Percentiles rank a stretch among this genome's conserved stretches.
Conservation (phyloP, 768 basidiomycete genomes). For the Termitomyces sp. region DNA sequence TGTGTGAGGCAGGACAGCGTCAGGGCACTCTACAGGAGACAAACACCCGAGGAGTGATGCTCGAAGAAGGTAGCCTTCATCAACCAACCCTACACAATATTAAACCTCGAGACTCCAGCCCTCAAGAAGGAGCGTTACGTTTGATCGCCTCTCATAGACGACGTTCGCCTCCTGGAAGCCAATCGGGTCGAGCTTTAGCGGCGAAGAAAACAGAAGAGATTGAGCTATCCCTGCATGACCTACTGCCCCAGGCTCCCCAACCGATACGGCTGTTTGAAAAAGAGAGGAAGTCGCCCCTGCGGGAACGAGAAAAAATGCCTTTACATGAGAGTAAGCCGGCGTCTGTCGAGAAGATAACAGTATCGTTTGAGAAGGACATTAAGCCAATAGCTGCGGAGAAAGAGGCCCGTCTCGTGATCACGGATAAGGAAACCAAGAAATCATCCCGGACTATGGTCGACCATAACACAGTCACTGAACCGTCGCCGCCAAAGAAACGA, state of each 20-base stretch:
- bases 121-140: constrained; percentile 16
- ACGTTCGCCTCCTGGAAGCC: constrained; percentile 46
- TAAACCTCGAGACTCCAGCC: neutral
- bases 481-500: constrained; percentile 6
- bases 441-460: constrained; percentile 3
- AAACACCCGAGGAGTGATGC: neutral
- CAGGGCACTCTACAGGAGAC: neutral
- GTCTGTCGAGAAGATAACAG: neutral
- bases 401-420: neutral
- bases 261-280: neutral
- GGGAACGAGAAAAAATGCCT: neutral
- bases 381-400: neutral
- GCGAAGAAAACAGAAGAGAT: constrained; percentile 36
- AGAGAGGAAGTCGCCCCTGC: neutral
- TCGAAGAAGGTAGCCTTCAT: neutral
- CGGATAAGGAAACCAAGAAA: constrained; percentile 11
- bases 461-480: neutral
- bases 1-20: neutral
- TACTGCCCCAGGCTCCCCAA: constrained; percentile 10
- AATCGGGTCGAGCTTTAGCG: constrained; percentile 38
- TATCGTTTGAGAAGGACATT: neutral
- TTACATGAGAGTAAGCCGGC: neutral
- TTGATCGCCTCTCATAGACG: constrained; percentile 27
- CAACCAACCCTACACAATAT: neutral
- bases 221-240: constrained; percentile 13